Conservation (phyloP, 805 yeast genomes). For the Yarrowia sp. region DNA sequence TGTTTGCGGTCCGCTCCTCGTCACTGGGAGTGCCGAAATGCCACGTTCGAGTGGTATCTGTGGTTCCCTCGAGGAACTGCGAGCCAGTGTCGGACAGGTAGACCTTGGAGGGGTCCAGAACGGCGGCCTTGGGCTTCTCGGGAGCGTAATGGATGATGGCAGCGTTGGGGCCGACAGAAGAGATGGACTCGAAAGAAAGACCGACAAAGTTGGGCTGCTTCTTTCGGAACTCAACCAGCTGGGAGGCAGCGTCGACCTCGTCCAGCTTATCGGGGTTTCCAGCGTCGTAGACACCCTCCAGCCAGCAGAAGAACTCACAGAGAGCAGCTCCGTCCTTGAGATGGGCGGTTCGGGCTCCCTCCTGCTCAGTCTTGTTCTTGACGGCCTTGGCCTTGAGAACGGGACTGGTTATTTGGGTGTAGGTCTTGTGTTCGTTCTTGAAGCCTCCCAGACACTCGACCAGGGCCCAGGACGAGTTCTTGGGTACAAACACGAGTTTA, state of each 20-base stretch:
- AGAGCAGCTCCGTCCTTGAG: constrained; percentile 82
- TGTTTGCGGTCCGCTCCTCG: constrained; percentile 71
- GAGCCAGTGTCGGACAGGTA: constrained; percentile 90
- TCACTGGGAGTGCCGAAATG: constrained; percentile 66
- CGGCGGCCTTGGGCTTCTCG: constrained; percentile 58
- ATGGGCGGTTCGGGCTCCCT: constrained; percentile 78
- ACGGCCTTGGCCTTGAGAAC: constrained; percentile 71
- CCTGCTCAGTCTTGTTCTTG: constrained; percentile 75
- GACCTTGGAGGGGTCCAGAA: constrained; percentile 70
- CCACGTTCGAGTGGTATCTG: constrained; percentile 90
- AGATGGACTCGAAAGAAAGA: constrained; percentile 74
- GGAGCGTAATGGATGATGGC: constrained; percentile 82
- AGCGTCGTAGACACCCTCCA: constrained; percentile 62
- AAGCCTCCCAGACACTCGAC: constrained; percentile 56
- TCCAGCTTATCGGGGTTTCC: constrained; percentile 53
- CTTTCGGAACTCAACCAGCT: constrained; percentile 56
- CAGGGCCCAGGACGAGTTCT: constrained; percentile 72
- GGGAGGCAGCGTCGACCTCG: constrained; percentile 65
- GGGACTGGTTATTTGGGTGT: constrained; percentile 59
- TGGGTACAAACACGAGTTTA: constrained; percentile 58
- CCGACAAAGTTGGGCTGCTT: constrained; percentile 57
- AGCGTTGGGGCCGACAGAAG: constrained; percentile 78
- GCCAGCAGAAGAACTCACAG: constrained; percentile 80
- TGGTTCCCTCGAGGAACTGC: constrained; percentile 92
- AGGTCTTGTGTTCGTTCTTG: constrained; percentile 49